A percentile compares a stretch with the other conserved stretches of the same genome.
Evolutionary conservation across 208 protist species (phyloP).

Genomic region (Leishmania aethiopica): DNA sequence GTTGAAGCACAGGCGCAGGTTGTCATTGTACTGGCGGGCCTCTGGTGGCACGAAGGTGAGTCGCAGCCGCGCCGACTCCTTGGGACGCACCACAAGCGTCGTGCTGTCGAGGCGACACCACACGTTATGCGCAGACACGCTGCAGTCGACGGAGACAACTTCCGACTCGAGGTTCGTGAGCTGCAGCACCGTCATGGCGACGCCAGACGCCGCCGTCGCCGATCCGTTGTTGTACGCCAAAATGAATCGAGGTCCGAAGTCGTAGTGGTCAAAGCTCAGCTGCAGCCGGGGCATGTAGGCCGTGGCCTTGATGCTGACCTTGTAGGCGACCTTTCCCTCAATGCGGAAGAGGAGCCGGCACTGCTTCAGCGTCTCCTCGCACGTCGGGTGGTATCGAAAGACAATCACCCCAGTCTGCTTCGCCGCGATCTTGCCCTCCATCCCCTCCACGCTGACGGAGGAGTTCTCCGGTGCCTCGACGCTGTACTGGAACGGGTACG

Average conservation of each 20-base stretch:
- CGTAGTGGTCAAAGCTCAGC: conserved; percentile 84
- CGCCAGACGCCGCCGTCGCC: conserved; percentile 19
- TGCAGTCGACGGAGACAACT: conserved; percentile 85
- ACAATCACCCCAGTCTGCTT: conserved; percentile 69
- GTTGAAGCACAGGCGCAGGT: conserved; percentile 94
- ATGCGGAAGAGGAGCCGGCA: conserved; percentile 82
- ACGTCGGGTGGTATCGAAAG: conserved; percentile 84
- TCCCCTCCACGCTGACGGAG: conserved; percentile 58
- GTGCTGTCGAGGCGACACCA: conserved; percentile 87
- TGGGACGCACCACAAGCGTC: conserved; percentile 87
- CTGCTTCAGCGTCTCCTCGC: conserved; percentile 69
- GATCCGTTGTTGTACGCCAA: conserved; percentile 44
- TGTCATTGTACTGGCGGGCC: conserved; percentile 82
- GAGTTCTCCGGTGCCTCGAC: conserved; percentile 46
- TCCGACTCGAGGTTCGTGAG: conserved; percentile 93
- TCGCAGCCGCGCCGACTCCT: conserved; percentile 63
- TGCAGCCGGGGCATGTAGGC: conserved; percentile 89
- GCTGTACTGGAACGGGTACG: conserved; percentile 89
- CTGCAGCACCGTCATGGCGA: conserved; percentile 47
- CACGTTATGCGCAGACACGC: conserved; percentile 73
- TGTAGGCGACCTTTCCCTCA: conserved; percentile 77
- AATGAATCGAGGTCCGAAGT: conserved; percentile 95
- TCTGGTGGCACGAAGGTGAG: conserved; percentile 91
- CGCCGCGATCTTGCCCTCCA: conserved; percentile 65
- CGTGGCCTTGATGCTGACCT: conserved; percentile 72